Evolutionary conservation across 805 yeast genomes (phyloP).

Genomic region (Candida ortonii): DNA sequence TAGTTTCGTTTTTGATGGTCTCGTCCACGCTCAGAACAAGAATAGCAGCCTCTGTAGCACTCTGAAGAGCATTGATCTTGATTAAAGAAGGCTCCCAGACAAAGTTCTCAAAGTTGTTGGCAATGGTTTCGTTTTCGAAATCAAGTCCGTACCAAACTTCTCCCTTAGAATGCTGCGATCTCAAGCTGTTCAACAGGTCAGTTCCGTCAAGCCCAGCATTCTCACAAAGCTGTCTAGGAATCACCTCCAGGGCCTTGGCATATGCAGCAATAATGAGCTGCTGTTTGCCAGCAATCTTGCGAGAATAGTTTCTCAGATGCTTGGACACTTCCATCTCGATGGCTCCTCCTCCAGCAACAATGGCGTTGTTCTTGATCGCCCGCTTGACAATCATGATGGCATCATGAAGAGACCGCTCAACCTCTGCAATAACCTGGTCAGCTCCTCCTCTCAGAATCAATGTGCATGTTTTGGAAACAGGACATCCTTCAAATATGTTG

Average conservation of each 20-base stretch:
- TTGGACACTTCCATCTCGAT: conserved; percentile 95
- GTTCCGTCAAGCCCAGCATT: conserved; percentile 99
- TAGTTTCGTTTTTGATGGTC: conserved; percentile 74
- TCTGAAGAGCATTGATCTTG: conserved; percentile 86
- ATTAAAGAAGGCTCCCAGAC: conserved; percentile 99
- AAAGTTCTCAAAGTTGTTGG: conserved; percentile 78
- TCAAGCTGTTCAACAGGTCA: conserved; percentile 83
- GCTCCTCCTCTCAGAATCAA: conserved; percentile 96
- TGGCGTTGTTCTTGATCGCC: conserved; percentile 78
- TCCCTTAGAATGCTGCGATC: conserved; percentile 93
- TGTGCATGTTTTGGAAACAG: conserved; percentile 90
- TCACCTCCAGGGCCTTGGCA: conserved; percentile 92
- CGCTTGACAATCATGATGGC: conserved; percentile 98
- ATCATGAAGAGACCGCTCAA: conserved; percentile 95
- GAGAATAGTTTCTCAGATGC: conserved; percentile 80
- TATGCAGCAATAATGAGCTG: conserved; percentile 89
- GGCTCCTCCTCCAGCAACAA: conserved; percentile 99
- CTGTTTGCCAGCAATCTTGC: conserved; percentile 91
- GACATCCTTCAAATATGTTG: conserved; percentile 90
- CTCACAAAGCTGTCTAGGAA: conserved; percentile 96
- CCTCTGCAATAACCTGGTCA: conserved; percentile 97
- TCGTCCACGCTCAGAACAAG: conserved; percentile 94
- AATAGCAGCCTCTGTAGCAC: conserved; percentile 97
- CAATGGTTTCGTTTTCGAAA: conserved; percentile 77
- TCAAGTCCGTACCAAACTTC: conserved; percentile 92